Conservation (phyloP, 768 basidiomycete genomes). For the Galerina marginata region DNA sequence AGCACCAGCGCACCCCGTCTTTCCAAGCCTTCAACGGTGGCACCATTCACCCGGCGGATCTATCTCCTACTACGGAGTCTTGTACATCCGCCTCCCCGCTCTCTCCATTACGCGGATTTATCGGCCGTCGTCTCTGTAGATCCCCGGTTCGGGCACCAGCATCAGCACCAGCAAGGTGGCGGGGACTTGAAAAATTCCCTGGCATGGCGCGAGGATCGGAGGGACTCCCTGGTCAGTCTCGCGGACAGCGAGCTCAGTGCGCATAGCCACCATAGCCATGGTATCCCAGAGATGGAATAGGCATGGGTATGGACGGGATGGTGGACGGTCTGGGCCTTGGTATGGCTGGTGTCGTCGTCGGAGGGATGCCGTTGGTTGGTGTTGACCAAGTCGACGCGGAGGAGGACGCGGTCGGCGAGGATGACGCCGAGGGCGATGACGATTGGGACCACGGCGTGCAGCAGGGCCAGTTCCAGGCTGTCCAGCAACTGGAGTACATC, state of each 20-base stretch:
- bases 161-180: conserved; percentile 4
- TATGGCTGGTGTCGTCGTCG: conserved; percentile 18
- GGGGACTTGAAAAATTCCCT: conserved; percentile 8
- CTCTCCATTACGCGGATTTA: conserved; percentile 20
- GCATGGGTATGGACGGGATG: conserved; percentile 25
- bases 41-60: conserved; percentile 32
- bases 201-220: conserved; percentile 12
- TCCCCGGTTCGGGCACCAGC: conserved; percentile 15
- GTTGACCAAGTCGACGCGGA: conserved; percentile 13
- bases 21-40: conserved; percentile 19
- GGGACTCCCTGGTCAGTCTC: conserved; percentile 11
- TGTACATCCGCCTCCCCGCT: conserved; percentile 25
- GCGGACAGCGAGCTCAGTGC: conserved; percentile 16
- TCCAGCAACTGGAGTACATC: conserved; percentile 15
- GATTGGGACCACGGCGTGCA: conserved; percentile 16
- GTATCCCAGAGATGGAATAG: conserved; percentile 26
- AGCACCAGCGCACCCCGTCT: conserved; percentile 6
- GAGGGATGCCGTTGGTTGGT: conserved; percentile 19
- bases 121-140: conserved; percentile 12
- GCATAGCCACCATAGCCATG: conserved; percentile 10
- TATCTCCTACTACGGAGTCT: conserved; percentile 29
- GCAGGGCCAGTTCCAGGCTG: conserved; percentile 14
- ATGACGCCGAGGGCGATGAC: conserved; percentile 36
- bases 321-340: conserved; percentile 17
- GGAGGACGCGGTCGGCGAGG: conserved; percentile 26